Base-by-base conservation (phyloP, 148 eudicot species). In the Cornus florida region DNA sequence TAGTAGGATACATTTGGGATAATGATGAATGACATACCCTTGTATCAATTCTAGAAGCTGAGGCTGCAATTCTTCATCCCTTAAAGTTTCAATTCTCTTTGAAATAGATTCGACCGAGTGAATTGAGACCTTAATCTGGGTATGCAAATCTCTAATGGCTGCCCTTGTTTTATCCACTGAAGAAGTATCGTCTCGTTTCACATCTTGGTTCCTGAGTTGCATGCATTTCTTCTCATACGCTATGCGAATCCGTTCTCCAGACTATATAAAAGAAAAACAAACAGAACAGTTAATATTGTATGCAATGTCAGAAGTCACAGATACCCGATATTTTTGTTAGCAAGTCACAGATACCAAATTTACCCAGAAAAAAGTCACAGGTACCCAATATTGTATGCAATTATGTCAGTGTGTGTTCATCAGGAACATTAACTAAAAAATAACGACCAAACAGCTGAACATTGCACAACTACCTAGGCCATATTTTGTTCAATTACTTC, bases 61-160 rank as follows among this genome's bases (percentile, higher is more conserved):
- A 65, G 98, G 98, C 69, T 93, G 93, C 57, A 95, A 76, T 80
- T 95, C 98, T 83, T 95, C 89, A 78, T 95, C 98, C 80, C 97
- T 79, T 66, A 95, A 82, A 81, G 97, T 89, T 78, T 95, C 97
- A 48, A 95, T 93, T 86, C 98, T 89, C 87, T 86, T 95, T 33
- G 98, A 93, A 77, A 93, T 84, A 70, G 98, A 86, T 89, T 93
- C 96, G 82, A 93, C 91, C 0, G 97, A 91, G 91, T 93, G 94
- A 77, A 95, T 90, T 78, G 98, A 93, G 87, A 95, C 98, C 87
- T 93, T 92, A 80, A 95, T 92, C 80, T 86, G 97, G 14, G 98
- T 93, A 79, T 95, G 84, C 72, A 95, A 84, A 84, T 91, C 93
- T 84, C 93, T 84, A 81, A 95, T 90, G 77, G 93, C 87, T 77